Conservation (phyloP, 2,329 filamentous ascomycete genomes). For the Gyromitra esculenta region DNA sequence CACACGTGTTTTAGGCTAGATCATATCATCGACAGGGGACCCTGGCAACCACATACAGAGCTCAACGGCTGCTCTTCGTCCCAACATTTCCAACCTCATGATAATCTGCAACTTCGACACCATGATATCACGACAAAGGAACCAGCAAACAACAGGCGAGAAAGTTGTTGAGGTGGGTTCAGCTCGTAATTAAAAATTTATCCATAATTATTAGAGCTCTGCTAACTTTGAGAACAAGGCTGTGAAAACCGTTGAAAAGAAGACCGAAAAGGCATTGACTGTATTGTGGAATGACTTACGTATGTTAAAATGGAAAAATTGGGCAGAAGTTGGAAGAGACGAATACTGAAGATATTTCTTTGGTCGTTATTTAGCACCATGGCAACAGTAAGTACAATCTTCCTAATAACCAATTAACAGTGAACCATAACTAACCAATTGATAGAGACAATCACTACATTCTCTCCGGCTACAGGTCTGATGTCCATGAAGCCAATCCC, state of each 20-base stretch:
- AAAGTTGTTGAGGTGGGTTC: slow-evolving; percentile 38
- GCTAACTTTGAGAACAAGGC: slow-evolving; percentile 29
- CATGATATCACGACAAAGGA: slow-evolving; percentile 28
- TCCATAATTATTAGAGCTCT: neutral
- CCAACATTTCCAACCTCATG: slow-evolving; percentile 4
- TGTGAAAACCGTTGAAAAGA: slow-evolving; percentile 34
- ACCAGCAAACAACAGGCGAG: slow-evolving; percentile 18
- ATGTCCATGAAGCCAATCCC: neutral
- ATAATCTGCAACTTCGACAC: neutral
- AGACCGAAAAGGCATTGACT: slow-evolving; percentile 54
- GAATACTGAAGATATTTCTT: slow-evolving; percentile 18
- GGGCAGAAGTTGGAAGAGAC: neutral
- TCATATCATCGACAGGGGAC: neutral
- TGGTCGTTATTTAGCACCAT: slow-evolving; percentile 37
- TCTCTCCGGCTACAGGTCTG: slow-evolving; percentile 69
- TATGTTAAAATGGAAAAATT: slow-evolving; percentile 42
- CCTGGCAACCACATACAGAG: neutral
- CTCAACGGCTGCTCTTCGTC: slow-evolving; percentile 1
- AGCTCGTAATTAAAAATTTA: neutral
- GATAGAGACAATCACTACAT: slow-evolving; percentile 75
- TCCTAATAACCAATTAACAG: neutral
- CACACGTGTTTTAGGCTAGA: neutral
- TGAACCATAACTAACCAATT: neutral
- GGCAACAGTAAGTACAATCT: slow-evolving; percentile 51
- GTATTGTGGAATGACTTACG: slow-evolving; percentile 57